Evolutionary conservation across 2,329 filamentous ascomycete genomes (phyloP), one percentile per base, ranked within the genome.

Genomic region (Aspergillus costaricaensis): DNA sequence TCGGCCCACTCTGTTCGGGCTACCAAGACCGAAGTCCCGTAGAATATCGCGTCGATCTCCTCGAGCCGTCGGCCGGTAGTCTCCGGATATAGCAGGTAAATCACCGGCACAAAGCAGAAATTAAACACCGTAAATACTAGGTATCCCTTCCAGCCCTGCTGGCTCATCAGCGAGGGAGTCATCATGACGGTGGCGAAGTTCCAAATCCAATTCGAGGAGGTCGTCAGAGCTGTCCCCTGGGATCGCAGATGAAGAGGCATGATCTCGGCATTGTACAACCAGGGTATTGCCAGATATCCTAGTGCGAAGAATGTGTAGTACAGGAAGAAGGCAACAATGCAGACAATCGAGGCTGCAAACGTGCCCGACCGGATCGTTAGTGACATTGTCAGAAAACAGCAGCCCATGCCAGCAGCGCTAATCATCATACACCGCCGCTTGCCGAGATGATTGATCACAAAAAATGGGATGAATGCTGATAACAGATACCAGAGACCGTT

Each of bases 71-170:
- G 66, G 39, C 72, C 73, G 14, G 67, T 64, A 0, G 68, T 70
- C 58, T 69, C 68, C 10, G 63, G 65, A 54, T 68, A 68, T 56
- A 67, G 68, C 10, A 68, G 51, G 44, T 62, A 68, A 10, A 64
- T 65, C 36, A 62, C 63, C 9, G 66, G 66, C 10, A 69, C 52
- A 57, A 69, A 69, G 9, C 58, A 57, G 17, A 63, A 59, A 41
- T 67, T 68, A 14, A 68, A 32, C 3, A 67, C 63, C 15, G 65
- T 63, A 72, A 83, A 86, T 62, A 85, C 78, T 32, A 85, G 77
- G 74, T 80, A 85, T 57, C 82, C 85, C 56, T 78, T 79, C 76
- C 81, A 85, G 6, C 79, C 76, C 0, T 84, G 73, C 23, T 78
- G 81, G 21, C 77, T 70, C 15, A 74, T 69, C 2, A 67, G 61